Evolutionary conservation across 2,329 filamentous ascomycete genomes (phyloP), one percentile per base, ranked within the genome.

Genomic region (Eurotiales sp.): DNA sequence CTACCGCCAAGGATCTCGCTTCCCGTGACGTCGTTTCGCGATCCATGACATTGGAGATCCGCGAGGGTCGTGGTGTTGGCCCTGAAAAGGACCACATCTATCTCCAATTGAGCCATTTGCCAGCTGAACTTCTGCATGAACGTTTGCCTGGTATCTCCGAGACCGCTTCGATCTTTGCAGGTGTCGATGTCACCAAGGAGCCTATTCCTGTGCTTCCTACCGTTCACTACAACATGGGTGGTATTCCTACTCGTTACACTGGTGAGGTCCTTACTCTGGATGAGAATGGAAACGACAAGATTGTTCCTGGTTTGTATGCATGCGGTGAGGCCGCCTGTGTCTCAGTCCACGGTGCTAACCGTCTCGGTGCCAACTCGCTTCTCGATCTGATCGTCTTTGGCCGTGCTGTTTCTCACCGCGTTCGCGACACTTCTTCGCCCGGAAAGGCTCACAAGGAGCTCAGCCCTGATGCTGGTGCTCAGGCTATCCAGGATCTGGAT

Each of bases 211-310:
- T 97, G 59, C 81, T 97, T 57, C 92, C 92, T 53, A 97, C 92
- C 40, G 92, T 96, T 61, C 91, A 99, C 81, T 99, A 99, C 83
- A 96, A 96, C 82, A 99, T 97, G 93, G 92, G 92, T 74, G 92
- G 93, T 81, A 96, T 99, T 62, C 92, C 92, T 47, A 97, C 93
- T 61, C 90, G 89, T 67, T 97, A 96, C 81, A 96, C 90, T 56
- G 92, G 93, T 72, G 90, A 99, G 77, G 93, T 97, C 55, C 75
- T 99, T 61, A 95, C 90, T 15, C 78, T 95, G 47, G 90, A 96
- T 62, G 86, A 88, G 67, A 72, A 83, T 56, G 93, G 93, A 60
- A 84, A 95, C 53, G 93, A 97, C 77, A 82, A 95, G 80, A 82
- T 96, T 61, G 93, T 99, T 19, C 90, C 90, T 52, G 92, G 92